Percentiles rank a stretch among this genome's conserved stretches.
These are phyloP conservation scores for Patellifolia procumbens DNA, from an alignment of 179 eudicot genomes.

Conservation along the genomic window DNA sequence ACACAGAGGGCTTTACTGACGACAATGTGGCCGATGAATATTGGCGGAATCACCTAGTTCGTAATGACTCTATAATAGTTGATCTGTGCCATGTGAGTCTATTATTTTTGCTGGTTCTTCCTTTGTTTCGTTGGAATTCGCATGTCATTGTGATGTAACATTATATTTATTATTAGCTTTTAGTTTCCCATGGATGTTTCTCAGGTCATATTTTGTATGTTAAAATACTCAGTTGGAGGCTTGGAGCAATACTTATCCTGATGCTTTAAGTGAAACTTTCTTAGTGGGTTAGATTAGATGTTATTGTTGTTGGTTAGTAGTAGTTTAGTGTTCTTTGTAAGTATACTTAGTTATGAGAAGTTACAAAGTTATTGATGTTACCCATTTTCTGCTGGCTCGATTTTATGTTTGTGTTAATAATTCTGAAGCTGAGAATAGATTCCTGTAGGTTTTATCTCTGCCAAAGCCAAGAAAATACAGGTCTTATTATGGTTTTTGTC, in stretches of 20 bases:
- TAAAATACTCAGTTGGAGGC: neutral
- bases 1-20: constrained; percentile 54
- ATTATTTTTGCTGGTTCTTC: constrained; percentile 17
- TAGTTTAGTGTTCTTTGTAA: neutral
- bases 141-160: neutral
- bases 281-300: neutral
- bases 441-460: neutral
- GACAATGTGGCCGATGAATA: constrained; percentile 75
- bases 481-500: neutral
- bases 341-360: neutral
- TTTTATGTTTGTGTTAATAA: neutral
- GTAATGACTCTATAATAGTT: constrained; percentile 80
- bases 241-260: neutral
- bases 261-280: neutral
- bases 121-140: neutral
- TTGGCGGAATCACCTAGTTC: constrained; percentile 73
- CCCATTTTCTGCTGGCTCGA: no score
- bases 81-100: constrained; percentile 69
- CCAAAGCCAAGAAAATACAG: neutral
- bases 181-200: neutral
- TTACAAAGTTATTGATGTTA: neutral
- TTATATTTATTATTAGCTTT: neutral
- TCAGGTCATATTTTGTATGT: neutral
- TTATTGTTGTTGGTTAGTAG: neutral
- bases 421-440: neutral